phyloP scores from a whole-genome alignment of 805 yeast species.

The Saccharomyces eubayanus region DNA sequence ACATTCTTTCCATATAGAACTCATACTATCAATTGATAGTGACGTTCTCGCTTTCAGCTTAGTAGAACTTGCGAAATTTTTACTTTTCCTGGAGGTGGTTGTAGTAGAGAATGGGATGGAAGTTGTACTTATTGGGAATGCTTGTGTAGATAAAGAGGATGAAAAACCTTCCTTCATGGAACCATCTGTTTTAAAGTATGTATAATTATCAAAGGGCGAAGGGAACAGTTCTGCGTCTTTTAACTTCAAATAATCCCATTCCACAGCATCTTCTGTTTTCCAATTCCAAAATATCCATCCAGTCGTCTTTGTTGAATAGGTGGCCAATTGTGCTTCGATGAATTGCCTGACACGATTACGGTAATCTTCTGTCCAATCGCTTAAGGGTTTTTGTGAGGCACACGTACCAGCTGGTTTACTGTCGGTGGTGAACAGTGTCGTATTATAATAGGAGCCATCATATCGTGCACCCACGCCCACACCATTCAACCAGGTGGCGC shows the following conservation, averaged over 20 bases:
- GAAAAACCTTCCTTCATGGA: slow-evolving; percentile 3
- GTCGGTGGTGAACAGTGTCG: slow-evolving; percentile 11
- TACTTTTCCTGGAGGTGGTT: background rate
- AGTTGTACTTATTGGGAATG: background rate
- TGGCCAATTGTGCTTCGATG: slow-evolving; percentile 54
- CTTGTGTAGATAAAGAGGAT: background rate
- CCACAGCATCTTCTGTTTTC: slow-evolving; percentile 57
- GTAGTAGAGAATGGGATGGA: background rate
- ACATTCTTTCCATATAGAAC: background rate
- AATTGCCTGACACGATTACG: slow-evolving; percentile 42
- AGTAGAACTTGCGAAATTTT: background rate
- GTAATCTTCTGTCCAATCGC: slow-evolving; percentile 37
- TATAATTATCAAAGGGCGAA: slow-evolving; percentile 47
- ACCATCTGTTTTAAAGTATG: slow-evolving; percentile 35
- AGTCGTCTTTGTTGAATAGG: slow-evolving; percentile 37
- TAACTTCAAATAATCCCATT: slow-evolving; percentile 56
- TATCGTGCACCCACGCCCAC: slow-evolving; percentile 59
- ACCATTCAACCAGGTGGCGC: slow-evolving; percentile 63
- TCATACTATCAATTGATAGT: background rate
- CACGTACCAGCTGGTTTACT: slow-evolving; percentile 36
- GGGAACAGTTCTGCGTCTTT: slow-evolving; percentile 49
- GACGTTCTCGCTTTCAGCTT: background rate
- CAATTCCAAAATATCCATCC: slow-evolving; percentile 71
- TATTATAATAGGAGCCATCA: slow-evolving; percentile 38
- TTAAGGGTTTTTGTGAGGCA: slow-evolving; percentile 28